A percentile compares a stretch with the other conserved stretches of the same genome.
These are phyloP conservation scores for Aspergillus kassunensis DNA, from an alignment of 495 filamentous ascomycete species.

Conservation along the genomic window DNA sequence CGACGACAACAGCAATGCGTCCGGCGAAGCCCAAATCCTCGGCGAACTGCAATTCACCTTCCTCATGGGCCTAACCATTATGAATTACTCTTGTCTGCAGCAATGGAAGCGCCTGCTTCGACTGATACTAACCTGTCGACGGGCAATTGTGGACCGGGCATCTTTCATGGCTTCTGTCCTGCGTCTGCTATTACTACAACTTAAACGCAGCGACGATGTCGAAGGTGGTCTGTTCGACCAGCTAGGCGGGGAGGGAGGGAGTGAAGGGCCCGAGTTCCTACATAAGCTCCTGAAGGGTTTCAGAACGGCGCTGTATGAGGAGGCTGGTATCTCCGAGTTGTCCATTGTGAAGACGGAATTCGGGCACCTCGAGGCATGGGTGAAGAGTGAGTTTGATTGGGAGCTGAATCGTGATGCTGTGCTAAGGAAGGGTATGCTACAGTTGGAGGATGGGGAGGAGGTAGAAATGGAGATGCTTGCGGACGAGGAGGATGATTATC, in stretches of 20 bases:
- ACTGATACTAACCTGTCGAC: conserved; percentile 65
- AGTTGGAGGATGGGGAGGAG: conserved; percentile 72
- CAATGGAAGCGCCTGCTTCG: conserved; percentile 80
- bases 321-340: conserved; percentile 27
- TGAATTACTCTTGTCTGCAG: conserved; percentile 80
- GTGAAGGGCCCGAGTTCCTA: conserved; percentile 50
- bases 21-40: conserved; percentile 50
- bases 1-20: no score
- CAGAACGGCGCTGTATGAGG: conserved; percentile 39
- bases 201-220: conserved; percentile 67
- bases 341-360: conserved; percentile 48
- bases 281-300: conserved; percentile 53
- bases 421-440: conserved; percentile 60
- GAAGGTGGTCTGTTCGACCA: conserved; percentile 53
- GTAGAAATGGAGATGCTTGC: conserved; percentile 74
- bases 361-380: conserved; percentile 52
- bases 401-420: conserved; percentile 52
- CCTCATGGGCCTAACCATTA: conserved; percentile 72
- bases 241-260: conserved; percentile 39
- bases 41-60: conserved; percentile 87
- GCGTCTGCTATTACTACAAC: conserved; percentile 61
- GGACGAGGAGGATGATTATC: conserved; percentile 78
- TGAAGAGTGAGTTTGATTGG: conserved; percentile 61
- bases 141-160: conserved; percentile 53
- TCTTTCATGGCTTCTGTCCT: conserved; percentile 59